Conservation (phyloP, 2,329 filamentous ascomycete genomes). For the Dactylonectria macrodidyma region DNA sequence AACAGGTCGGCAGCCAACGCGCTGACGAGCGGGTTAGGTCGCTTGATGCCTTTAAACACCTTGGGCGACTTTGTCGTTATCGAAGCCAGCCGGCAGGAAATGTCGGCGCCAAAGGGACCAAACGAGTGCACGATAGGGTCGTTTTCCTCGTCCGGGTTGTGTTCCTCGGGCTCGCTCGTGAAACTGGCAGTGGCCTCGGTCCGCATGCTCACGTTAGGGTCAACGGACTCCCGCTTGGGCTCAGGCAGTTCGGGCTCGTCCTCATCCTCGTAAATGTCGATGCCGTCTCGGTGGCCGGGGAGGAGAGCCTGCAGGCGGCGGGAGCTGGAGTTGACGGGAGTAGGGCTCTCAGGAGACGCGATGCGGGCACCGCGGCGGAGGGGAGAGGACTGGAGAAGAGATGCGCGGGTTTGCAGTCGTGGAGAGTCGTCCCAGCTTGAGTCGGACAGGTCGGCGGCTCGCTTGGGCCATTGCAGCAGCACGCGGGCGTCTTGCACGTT, state of each 20-base stretch:
- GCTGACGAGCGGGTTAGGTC: constrained; percentile 37
- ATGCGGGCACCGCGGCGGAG: constrained; percentile 71
- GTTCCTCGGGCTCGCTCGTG: constrained; percentile 73
- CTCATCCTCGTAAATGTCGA: constrained; percentile 85
- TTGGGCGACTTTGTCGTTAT: constrained; percentile 80
- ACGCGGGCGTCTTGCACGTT: constrained; percentile 95
- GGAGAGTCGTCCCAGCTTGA: constrained; percentile 80
- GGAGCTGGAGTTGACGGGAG: constrained; percentile 62
- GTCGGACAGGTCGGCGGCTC: constrained; percentile 70
- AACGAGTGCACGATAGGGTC: constrained; percentile 95
- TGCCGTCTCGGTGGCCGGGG: constrained; percentile 59
- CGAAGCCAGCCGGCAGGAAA: constrained; percentile 85
- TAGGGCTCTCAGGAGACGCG: constrained; percentile 81
- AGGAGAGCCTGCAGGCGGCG: constrained; percentile 62
- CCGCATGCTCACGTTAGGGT: constrained; percentile 61
- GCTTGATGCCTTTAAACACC: constrained; percentile 48
- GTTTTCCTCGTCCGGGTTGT: constrained; percentile 92
- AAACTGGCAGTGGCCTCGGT: constrained; percentile 68
- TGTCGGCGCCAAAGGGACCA: constrained; percentile 88
- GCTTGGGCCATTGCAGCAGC: constrained; percentile 87
- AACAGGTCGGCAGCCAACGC: constrained; percentile 45
- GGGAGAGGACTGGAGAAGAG: constrained; percentile 72
- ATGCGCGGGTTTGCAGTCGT: constrained; percentile 50
- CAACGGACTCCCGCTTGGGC: constrained; percentile 40
- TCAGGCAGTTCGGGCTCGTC: constrained; percentile 67